A percentile compares a stretch with the other conserved stretches of the same genome.
Evolutionary conservation across 805 yeast genomes (phyloP).

Genomic region (Starmerella bombicola): DNA sequence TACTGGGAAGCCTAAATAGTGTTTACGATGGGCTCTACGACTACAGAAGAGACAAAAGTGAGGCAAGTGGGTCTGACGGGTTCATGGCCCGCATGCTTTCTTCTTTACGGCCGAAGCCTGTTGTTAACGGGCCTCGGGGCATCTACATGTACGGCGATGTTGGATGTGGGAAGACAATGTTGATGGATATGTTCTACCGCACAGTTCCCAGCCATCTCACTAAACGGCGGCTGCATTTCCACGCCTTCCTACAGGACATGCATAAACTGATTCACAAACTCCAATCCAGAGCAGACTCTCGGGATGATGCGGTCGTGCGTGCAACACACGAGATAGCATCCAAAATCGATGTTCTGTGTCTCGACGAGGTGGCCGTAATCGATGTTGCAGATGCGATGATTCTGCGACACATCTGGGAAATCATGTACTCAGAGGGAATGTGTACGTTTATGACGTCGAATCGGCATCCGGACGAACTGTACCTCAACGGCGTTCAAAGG

Average conservation of each 20-base stretch:
- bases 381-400: slow-evolving; percentile 99
- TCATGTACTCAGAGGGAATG: slow-evolving; percentile 55
- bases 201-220: slow-evolving; percentile 70
- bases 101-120: slow-evolving; percentile 5
- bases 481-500: slow-evolving; percentile 88
- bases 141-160: slow-evolving; percentile 93
- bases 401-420: slow-evolving; percentile 62
- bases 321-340: slow-evolving; percentile 69
- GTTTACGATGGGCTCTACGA: slow-evolving; percentile 42
- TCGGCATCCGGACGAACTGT: slow-evolving; percentile 86
- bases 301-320: slow-evolving; percentile 71
- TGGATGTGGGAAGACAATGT: slow-evolving; percentile 97
- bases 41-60: slow-evolving; percentile 45
- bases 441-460: slow-evolving; percentile 88
- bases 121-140: slow-evolving; percentile 46
- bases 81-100: background rate
- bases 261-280: slow-evolving; percentile 80
- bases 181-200: slow-evolving; percentile 86
- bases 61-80: background rate
- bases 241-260: slow-evolving; percentile 89
- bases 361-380: slow-evolving; percentile 95
- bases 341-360: slow-evolving; percentile 67
- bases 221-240: slow-evolving; percentile 80
- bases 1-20: slow-evolving; percentile 47
- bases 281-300: slow-evolving; percentile 50